These are phyloP conservation scores for Dictyostelium firmibasis DNA, from an alignment of 78 protist genomes.

Conservation along the genomic window DNA sequence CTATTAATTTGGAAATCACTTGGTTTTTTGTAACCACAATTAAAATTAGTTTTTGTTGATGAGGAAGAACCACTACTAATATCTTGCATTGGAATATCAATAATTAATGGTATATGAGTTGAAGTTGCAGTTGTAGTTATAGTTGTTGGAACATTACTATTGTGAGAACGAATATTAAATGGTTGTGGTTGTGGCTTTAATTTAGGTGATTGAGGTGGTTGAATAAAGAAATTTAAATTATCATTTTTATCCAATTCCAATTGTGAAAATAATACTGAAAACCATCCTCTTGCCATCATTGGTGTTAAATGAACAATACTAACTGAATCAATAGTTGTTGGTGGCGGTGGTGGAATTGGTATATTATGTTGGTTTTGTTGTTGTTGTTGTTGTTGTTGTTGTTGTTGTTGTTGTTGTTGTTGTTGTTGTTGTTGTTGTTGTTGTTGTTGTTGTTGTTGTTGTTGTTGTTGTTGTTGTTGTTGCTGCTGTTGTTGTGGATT, in stretches of 20 bases:
- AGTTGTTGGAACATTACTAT: not conserved
- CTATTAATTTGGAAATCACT: not conserved
- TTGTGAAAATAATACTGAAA: slow-evolving; percentile 36
- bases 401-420: no score
- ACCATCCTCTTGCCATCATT: slow-evolving; percentile 78
- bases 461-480: no score
- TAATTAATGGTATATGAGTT: not conserved
- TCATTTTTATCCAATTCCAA: not conserved
- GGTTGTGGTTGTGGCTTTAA: not conserved
- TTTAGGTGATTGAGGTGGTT: slow-evolving; percentile 4
- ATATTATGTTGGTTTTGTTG: not conserved
- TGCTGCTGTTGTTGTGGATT: no score
- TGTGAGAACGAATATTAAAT: not conserved
- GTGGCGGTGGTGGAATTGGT: not conserved
- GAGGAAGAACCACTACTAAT: not conserved
- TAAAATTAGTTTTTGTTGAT: not conserved
- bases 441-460: not conserved
- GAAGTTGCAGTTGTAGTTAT: not conserved
- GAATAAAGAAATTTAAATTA: not conserved
- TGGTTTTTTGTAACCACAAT: not conserved
- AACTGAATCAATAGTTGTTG: not conserved
- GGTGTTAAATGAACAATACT: slow-evolving; percentile 35
- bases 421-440: not conserved
- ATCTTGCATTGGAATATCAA: not conserved
- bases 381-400: no score